Evolutionary conservation across 1,284 basidiomycete species (phyloP), one percentile per base, ranked within the genome.

Genomic region (Apiotrichum sp.): DNA sequence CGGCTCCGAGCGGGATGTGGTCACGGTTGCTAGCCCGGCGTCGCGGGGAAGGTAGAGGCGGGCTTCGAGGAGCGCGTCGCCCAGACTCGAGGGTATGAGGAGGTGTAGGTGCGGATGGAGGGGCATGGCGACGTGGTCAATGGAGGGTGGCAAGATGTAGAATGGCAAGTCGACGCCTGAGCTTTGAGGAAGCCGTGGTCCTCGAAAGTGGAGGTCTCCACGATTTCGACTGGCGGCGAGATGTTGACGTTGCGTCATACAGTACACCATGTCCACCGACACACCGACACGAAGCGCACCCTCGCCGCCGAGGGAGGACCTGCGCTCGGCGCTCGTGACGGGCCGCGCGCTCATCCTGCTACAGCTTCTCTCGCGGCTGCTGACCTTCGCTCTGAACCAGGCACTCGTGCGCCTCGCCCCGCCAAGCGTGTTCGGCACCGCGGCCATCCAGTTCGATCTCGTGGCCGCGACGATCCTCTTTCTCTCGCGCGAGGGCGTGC

Each of bases 311-410:
- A 38, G 7, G 16, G 11, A 8, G 43, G 36, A 16, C 29, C 49
- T 50, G 10, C 10, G 44, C 4, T 55, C 47, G 6, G 47, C 52
- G 5, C 38, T 54, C 11, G 36, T 35, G 8, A 56, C 49, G 1
- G 85, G 83, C 13, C 83, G 83, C n/a, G 86, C 87, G 31, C 82
- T 98, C 35, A 85, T 98, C 67, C 83, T 85, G 34, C 84, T 98
- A 10, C 95, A 98, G 69, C 78, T 97, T 44, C 78, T 86, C 54
- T 88, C 91, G 38, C 82, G 95, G 0, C 66, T 89, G 5, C 80
- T 93, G 62, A 97, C 95, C 0, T 97, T 96, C 68, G 74, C 80
- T 5, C 81, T 98, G 47, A 97, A 98, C 73, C 92, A 97, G 75
- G 60, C 63, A 0, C 81, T 97, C 6, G 81, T 97, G 46, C 85